Base-by-base conservation (phyloP, 345 rosid genomes). In the Acer campestre region DNA sequence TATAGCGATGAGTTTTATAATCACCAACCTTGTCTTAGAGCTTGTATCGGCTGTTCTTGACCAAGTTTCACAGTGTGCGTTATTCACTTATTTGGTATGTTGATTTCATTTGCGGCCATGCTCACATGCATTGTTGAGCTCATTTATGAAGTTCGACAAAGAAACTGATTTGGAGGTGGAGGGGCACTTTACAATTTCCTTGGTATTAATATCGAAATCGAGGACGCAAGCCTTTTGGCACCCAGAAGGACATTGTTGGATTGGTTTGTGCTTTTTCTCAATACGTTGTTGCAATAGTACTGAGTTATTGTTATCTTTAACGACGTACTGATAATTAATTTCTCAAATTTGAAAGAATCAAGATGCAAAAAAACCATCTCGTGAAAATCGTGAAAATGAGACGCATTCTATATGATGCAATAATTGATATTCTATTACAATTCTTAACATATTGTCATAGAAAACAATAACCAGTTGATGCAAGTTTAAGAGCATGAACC, bases 31-130 rank as follows among this genome's bases (percentile, higher is more conserved):
- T 27, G 0, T 56, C 14, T 29, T 80, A 3, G 68, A 75, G 73
- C 53, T 75, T 9, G 53, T 72, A 17, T 75, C 73, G 3, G 72
- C 29, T 40, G 55, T 70, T 66, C 51, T 56, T 20, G 67, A 65
- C 22, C 73, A 71, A 51, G 25, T 35, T 75, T 35, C 38, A 20
- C 53, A 11, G 2, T 66, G 16, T 27, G 64, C 25, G 17, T 59
- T 80, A 14, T n/a, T n/a, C n/a, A n/a, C n/a, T n/a, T n/a, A n/a
- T 6, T 48, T 65, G 18, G 27, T 13, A 10, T 71, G 79, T 20
- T 80, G 17, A 55, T 75, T 5, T 75, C 73, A 25, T 56, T 70
- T 2, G 64, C 27, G n/a, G 76, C 74, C 40, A 10, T 70, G 49
- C 1, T 70, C 6, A 20, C 65, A 12, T 70, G 72, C 49, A 56